Conservation (phyloP, 306 rosid species). For the Dalbergia cochinchinensis region DNA sequence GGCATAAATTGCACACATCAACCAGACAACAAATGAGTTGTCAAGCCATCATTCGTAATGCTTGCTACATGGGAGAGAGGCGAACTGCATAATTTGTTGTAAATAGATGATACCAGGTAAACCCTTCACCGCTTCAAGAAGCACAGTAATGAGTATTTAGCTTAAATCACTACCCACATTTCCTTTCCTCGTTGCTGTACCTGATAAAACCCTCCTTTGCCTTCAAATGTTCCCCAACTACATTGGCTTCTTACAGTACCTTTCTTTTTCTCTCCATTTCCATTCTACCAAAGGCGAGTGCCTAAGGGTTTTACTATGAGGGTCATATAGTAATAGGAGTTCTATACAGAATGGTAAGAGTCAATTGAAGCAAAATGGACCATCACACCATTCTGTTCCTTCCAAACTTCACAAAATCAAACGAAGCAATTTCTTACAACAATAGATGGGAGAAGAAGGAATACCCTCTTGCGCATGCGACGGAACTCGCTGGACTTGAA, state of each 20-base stretch:
- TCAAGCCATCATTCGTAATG: constrained; percentile 10
- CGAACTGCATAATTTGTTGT: too few relatives aligned
- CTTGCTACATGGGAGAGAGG: background rate
- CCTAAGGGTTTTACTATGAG: background rate
- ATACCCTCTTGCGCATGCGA: constrained; percentile 90
- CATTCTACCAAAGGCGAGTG: background rate
- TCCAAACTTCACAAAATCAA: constrained; percentile 25
- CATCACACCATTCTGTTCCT: background rate
- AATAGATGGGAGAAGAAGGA: background rate
- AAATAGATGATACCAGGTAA: too few relatives aligned
- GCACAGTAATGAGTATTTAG: too few relatives aligned
- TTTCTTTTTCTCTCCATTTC: background rate
- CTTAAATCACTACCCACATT: too few relatives aligned
- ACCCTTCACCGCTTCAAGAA: too few relatives aligned
- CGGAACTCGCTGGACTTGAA: constrained; percentile 86
- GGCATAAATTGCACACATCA: constrained; percentile 4
- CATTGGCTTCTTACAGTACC: too few relatives aligned
- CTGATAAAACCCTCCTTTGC: too few relatives aligned
- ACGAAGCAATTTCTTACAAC: background rate
- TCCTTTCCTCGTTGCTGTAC: too few relatives aligned
- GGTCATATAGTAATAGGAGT: background rate
- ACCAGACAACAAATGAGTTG: constrained; percentile 25
- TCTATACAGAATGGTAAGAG: background rate
- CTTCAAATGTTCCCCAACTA: too few relatives aligned
- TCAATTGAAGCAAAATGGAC: constrained; percentile 22